These are phyloP conservation scores for Trematosphaeria pertusa DNA, from an alignment of 2,329 filamentous ascomycete species.

Conservation along the genomic window DNA sequence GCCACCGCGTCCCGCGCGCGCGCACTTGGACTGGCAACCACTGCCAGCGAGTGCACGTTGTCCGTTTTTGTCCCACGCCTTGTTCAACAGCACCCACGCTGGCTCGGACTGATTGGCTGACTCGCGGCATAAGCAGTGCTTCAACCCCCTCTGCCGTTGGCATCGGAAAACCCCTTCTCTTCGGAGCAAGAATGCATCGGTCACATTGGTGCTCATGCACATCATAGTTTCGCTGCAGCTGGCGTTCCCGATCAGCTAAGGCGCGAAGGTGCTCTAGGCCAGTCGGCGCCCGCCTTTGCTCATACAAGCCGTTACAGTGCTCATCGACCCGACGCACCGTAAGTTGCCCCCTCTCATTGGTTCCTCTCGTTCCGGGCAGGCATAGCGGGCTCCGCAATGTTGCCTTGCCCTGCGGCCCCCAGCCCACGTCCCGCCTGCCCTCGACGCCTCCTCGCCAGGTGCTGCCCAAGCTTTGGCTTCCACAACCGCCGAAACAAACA, in stretches of 20 bases:
- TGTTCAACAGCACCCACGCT: slow-evolving; percentile 39
- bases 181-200: slow-evolving; percentile 56
- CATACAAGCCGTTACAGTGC: slow-evolving; percentile 59
- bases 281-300: slow-evolving; percentile 54
- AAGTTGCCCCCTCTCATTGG: slow-evolving; percentile 51
- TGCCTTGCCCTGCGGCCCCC: slow-evolving; percentile 46
- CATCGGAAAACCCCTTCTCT: slow-evolving; percentile 52
- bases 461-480: slow-evolving; percentile 46
- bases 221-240: slow-evolving; percentile 53
- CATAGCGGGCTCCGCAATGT: slow-evolving; percentile 43
- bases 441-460: slow-evolving; percentile 46
- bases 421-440: slow-evolving; percentile 33
- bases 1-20: slow-evolving; percentile 42
- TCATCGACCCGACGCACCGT: slow-evolving; percentile 63
- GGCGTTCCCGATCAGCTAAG: slow-evolving; percentile 57
- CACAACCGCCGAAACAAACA: slow-evolving; percentile 50
- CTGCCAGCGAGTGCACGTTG: slow-evolving; percentile 44
- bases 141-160: slow-evolving; percentile 50
- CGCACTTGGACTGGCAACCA: slow-evolving; percentile 24
- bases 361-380: slow-evolving; percentile 35
- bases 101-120: slow-evolving; percentile 49
- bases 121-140: slow-evolving; percentile 51
- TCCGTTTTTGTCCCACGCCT: slow-evolving; percentile 46
- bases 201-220: slow-evolving; percentile 53
- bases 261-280: slow-evolving; percentile 58